Percentiles rank a stretch among this genome's conserved stretches.
These are phyloP conservation scores for Psophocarpus tetragonolobus DNA, from an alignment of 306 rosid species.

Conservation along the genomic window DNA sequence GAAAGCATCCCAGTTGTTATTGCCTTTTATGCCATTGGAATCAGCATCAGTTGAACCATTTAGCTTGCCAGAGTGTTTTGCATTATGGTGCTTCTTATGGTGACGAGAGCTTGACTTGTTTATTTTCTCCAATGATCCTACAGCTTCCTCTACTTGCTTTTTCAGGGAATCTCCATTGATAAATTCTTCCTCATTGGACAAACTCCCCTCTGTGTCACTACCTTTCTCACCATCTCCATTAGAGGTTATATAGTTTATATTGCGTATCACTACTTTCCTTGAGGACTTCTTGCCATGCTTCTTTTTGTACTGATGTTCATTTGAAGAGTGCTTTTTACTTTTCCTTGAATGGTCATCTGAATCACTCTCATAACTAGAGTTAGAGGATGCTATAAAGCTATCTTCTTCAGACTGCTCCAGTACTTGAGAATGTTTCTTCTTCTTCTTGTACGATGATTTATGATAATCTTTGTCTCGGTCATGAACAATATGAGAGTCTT, in stretches of 20 bases:
- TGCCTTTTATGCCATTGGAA: constrained; percentile 51
- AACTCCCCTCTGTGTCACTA: constrained; percentile 62
- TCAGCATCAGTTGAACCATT: constrained; percentile 46
- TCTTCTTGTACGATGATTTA: constrained; percentile 60
- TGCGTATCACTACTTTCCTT: constrained; percentile 91
- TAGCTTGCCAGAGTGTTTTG: constrained; percentile 35
- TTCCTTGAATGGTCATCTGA: constrained; percentile 52
- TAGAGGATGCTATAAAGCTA: constrained; percentile 50
- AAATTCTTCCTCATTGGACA: constrained; percentile 65
- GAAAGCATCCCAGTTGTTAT: constrained; percentile 83
- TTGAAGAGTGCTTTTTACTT: constrained; percentile 53
- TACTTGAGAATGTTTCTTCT: constrained; percentile 62
- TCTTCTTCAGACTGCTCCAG: constrained; percentile 61
- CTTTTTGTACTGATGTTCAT: constrained; percentile 46
- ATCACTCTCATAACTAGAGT: constrained; percentile 68
- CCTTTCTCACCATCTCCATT: constrained; percentile 74
- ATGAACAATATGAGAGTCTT: constrained; percentile 51
- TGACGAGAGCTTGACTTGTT: constrained; percentile 58
- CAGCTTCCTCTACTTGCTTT: constrained; percentile 86
- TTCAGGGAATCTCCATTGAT: constrained; percentile 76
- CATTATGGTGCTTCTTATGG: constrained; percentile 55
- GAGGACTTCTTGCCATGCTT: constrained; percentile 76
- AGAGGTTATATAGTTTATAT: constrained; percentile 92
- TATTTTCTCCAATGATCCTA: constrained; percentile 77
- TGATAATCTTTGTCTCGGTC: constrained; percentile 57